phyloP scores from a whole-genome alignment of 495 filamentous ascomycete species.

The Parathielavia appendiculata region DNA sequence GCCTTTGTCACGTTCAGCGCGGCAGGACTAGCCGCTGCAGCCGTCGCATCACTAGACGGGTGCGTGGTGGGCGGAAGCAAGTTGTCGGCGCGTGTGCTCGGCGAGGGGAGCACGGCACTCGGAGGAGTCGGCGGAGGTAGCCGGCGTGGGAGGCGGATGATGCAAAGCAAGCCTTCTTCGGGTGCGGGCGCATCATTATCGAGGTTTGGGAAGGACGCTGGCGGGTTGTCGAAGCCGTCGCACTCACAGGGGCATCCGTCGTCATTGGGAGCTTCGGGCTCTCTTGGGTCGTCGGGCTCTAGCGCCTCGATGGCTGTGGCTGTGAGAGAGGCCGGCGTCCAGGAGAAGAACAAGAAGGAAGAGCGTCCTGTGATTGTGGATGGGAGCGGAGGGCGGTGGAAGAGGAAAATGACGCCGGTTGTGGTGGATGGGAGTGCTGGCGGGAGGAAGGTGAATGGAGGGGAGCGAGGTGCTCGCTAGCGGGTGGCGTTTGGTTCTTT shows the following conservation, averaged over 20 bases:
- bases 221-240: too few species aligned
- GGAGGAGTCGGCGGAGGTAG: background rate
- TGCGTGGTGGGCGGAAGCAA: background rate
- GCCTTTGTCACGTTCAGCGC: constrained; percentile 15
- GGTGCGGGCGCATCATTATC: too few species aligned
- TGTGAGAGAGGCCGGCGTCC: background rate
- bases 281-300: too few species aligned
- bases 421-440: constrained; percentile 19
- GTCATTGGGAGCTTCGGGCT: too few species aligned
- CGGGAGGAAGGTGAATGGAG: background rate
- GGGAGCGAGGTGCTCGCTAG: background rate
- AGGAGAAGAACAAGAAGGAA: constrained; percentile 4
- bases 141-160: background rate
- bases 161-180: too few species aligned
- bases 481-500: background rate
- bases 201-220: too few species aligned
- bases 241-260: too few species aligned
- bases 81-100: constrained; percentile 5
- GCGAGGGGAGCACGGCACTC: background rate
- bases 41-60: constrained; percentile 10
- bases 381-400: constrained; percentile 9
- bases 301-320: background rate
- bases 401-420: constrained; percentile 9
- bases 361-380: constrained; percentile 8
- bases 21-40: constrained; percentile 2